Evolutionary conservation across 371 early-diverging fungal genomes (phyloP).

Genomic region (Saksenaea oblongispora): DNA sequence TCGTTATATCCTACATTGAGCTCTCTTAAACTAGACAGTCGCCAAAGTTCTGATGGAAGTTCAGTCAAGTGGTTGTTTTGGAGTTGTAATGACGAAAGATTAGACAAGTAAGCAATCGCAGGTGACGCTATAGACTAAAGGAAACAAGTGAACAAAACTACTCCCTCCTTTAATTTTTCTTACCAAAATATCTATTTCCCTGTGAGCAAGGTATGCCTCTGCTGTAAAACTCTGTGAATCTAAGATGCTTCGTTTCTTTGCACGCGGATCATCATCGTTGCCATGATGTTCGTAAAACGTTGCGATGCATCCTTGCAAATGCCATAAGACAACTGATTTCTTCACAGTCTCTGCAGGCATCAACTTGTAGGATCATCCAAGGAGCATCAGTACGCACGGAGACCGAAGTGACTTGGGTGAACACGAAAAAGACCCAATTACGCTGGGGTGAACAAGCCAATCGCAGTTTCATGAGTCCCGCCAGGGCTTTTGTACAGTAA

Average conservation of each 20-base stretch:
- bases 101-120: slow-evolving; percentile 33
- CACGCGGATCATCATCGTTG: not conserved
- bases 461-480: too few species aligned
- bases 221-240: slow-evolving; percentile 23
- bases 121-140: slow-evolving; percentile 39
- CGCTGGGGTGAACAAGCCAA: too few species aligned
- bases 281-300: slow-evolving; percentile 22
- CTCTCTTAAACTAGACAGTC: slow-evolving; percentile 63
- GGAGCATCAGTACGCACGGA: not conserved
- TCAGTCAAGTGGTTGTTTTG: slow-evolving; percentile 85
- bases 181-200: slow-evolving; percentile 30
- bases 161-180: not conserved
- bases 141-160: not conserved
- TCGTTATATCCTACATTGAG: slow-evolving; percentile 91
- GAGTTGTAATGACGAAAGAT: slow-evolving; percentile 82
- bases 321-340: slow-evolving; percentile 26
- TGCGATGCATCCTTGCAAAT: slow-evolving; percentile 30
- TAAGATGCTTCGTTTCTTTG: slow-evolving; percentile 16
- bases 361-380: slow-evolving; percentile 2
- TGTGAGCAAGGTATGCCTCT: slow-evolving; percentile 29
- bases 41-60: slow-evolving; percentile 75
- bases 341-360: slow-evolving; percentile 5
- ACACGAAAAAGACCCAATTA: not conserved
- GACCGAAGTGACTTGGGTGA: not conserved
- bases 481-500: too few species aligned